A percentile compares a stretch with the other conserved stretches of the same genome.
These are phyloP conservation scores for Leishmania gerbilli DNA, from an alignment of 208 protist genomes.

Conservation along the genomic window DNA sequence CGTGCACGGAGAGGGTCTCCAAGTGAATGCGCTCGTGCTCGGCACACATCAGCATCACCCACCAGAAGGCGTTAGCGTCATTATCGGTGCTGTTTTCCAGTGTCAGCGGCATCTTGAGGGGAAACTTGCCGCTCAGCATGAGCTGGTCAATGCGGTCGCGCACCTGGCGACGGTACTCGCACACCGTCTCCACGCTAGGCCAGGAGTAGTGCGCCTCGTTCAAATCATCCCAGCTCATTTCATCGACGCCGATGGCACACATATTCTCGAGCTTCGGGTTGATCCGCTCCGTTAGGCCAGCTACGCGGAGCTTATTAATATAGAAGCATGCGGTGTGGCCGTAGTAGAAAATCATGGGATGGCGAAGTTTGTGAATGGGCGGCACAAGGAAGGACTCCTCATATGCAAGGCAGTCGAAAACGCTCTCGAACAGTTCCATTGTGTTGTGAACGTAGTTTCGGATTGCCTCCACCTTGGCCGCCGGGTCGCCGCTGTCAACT, in stretches of 20 bases:
- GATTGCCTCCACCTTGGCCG: conserved; percentile 81
- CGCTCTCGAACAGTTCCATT: conserved; percentile 84
- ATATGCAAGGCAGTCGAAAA: conserved; percentile 75
- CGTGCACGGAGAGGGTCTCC: conserved; percentile 96
- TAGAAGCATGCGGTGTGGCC: conserved; percentile 96
- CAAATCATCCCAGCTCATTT: conserved; percentile 98
- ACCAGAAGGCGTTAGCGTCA: conserved; percentile 86
- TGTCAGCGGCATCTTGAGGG: conserved; percentile 78
- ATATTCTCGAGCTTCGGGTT: conserved; percentile 90
- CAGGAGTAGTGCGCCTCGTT: conserved; percentile 88
- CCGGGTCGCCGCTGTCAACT: conserved; percentile 54
- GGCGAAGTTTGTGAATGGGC: conserved; percentile 92
- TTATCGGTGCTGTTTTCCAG: conserved; percentile 78
- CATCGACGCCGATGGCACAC: conserved; percentile 96
- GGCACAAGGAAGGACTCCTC: conserved; percentile 88
- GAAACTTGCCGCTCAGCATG: conserved; percentile 72
- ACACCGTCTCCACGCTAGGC: conserved; percentile 85
- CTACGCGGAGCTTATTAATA: conserved; percentile 95
- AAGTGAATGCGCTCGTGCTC: conserved; percentile 98
- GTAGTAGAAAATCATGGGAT: conserved; percentile 97
- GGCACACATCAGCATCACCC: conserved; percentile 94
- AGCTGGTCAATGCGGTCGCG: conserved; percentile 76
- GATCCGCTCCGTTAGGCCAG: conserved; percentile 82
- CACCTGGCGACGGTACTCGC: conserved; percentile 88
- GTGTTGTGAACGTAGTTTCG: conserved; percentile 89